These are phyloP conservation scores for Triticum monococcum DNA, from an alignment of 176 grass and related monocot species.

Conservation along the genomic window DNA sequence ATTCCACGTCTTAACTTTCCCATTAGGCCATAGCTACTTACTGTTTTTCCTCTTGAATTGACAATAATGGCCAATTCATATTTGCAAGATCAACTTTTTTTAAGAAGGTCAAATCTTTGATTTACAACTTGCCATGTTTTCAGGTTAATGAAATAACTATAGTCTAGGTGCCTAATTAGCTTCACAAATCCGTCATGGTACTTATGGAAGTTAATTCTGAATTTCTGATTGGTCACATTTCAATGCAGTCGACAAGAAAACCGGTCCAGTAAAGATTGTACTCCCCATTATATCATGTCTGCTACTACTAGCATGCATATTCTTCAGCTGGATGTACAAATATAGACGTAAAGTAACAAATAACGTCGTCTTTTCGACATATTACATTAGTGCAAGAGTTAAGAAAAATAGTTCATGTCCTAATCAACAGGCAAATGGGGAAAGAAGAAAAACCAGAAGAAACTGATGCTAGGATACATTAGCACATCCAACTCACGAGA, in stretches of 20 bases:
- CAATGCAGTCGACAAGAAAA: conserved; percentile 2
- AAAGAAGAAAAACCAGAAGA: not conserved
- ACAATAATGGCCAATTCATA: too few relatives aligned
- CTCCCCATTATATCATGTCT: not conserved
- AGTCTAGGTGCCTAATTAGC: not conserved
- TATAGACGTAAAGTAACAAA: not conserved
- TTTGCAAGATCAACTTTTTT: too few relatives aligned
- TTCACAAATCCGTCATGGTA: not conserved
- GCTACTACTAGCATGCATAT: not conserved
- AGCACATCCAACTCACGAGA: conserved; percentile 1
- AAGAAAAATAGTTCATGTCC: too few relatives aligned
- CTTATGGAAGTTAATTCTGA: not conserved
- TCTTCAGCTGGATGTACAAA: not conserved
- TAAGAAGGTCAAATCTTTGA: too few relatives aligned
- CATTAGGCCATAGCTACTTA: too few relatives aligned
- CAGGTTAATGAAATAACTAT: too few relatives aligned
- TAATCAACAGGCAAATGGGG: not conserved
- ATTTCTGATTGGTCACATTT: not conserved
- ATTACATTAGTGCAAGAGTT: not conserved
- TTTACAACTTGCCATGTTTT: too few relatives aligned
- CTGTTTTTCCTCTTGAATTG: too few relatives aligned
- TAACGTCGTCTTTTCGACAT: not conserved
- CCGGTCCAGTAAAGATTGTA: not conserved
- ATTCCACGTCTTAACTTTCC: too few relatives aligned
- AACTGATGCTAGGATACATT: not conserved